A percentile compares a stretch with the other conserved stretches of the same genome.
Conservation (phyloP, 2,329 filamentous ascomycete species). For the Penicillium sp. region DNA sequence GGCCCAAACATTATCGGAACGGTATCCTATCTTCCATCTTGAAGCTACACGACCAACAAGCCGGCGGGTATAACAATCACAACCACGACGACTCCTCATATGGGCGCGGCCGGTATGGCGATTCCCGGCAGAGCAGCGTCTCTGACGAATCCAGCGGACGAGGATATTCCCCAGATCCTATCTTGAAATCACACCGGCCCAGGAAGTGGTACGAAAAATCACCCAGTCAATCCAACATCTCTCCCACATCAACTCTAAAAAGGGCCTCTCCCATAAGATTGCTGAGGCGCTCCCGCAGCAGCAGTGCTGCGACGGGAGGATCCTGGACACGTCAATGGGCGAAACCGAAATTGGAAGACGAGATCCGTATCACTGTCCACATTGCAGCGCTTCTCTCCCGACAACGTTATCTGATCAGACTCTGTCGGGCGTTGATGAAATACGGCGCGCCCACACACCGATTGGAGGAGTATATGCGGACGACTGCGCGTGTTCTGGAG, state of each 20-base stretch:
- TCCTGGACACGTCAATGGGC: slow-evolving; percentile 22
- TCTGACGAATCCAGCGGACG: slow-evolving; percentile 38
- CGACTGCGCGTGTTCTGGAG: slow-evolving; percentile 85
- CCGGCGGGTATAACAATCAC: slow-evolving; percentile 34
- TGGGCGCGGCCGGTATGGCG: slow-evolving; percentile 32
- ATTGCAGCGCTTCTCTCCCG: slow-evolving; percentile 72
- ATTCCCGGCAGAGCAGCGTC: slow-evolving; percentile 38
- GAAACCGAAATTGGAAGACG: slow-evolving; percentile 43
- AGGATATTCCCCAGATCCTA: slow-evolving; percentile 38
- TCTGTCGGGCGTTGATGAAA: slow-evolving; percentile 84
- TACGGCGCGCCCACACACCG: slow-evolving; percentile 91
- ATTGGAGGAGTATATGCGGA: slow-evolving; percentile 85
- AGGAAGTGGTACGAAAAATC: slow-evolving; percentile 49
- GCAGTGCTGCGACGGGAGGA: slow-evolving; percentile 32
- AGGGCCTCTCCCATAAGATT: slow-evolving; percentile 35
- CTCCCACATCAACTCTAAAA: slow-evolving; percentile 38
- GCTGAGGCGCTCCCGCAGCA: slow-evolving; percentile 44
- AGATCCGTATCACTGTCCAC: slow-evolving; percentile 63
- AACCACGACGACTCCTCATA: slow-evolving; percentile 5
- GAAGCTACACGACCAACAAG: slow-evolving; percentile 66
- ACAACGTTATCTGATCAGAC: slow-evolving; percentile 79
- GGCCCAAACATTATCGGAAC: slow-evolving; percentile 69
- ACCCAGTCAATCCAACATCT: slow-evolving; percentile 40
- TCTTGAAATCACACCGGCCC: slow-evolving; percentile 35
- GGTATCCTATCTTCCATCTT: slow-evolving; percentile 74